These are phyloP conservation scores for Adansonia digitata DNA, from an alignment of 345 rosid genomes.

Conservation along the genomic window DNA sequence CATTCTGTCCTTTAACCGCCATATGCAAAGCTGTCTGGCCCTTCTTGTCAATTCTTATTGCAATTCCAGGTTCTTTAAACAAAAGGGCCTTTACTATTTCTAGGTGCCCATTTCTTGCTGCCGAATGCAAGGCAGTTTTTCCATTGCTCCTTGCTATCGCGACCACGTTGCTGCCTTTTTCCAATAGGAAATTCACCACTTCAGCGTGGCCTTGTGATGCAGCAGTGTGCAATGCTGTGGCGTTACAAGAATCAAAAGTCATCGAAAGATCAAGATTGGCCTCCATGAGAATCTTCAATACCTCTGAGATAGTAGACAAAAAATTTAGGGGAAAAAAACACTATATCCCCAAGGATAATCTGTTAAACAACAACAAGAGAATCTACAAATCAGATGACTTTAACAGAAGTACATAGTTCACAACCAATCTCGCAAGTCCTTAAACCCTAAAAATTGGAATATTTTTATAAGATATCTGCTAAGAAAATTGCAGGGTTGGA, in stretches of 20 bases:
- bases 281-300: conserved; percentile 59
- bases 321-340: conserved; percentile 5
- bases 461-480: not conserved
- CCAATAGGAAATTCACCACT: conserved; percentile 62
- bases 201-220: conserved; percentile 77
- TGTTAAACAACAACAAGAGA: not conserved
- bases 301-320: conserved; percentile 34
- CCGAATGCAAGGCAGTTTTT: conserved; percentile 80
- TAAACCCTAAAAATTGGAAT: not conserved
- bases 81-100: conserved; percentile 64
- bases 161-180: conserved; percentile 47
- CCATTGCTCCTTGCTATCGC: conserved; percentile 64
- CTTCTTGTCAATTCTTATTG: conserved; percentile 59
- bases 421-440: not conserved
- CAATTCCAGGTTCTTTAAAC: conserved; percentile 49
- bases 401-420: not conserved
- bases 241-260: conserved; percentile 71
- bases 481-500: not conserved
- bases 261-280: conserved; percentile 58
- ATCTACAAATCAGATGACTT: not conserved
- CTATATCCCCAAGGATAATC: not conserved
- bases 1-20: conserved; percentile 85
- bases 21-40: conserved; percentile 87
- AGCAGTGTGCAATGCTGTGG: conserved; percentile 76
- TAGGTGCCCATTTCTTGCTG: conserved; percentile 80